phyloP scores from a whole-genome alignment of 2,329 filamentous ascomycete species.

The Hymenoscyphus salicellus region DNA sequence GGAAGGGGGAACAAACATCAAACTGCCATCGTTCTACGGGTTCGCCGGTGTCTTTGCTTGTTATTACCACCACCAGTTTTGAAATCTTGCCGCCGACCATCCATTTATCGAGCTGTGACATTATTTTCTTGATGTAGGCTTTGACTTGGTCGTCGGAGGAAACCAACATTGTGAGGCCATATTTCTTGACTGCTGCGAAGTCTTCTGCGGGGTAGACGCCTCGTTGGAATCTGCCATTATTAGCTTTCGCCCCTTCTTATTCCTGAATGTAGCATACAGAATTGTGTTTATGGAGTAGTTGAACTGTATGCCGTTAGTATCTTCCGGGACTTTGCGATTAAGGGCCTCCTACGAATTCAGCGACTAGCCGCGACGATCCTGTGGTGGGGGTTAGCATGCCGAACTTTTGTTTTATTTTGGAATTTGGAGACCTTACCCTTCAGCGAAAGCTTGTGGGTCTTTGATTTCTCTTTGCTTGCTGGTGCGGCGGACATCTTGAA shows the following conservation, averaged over 20 bases:
- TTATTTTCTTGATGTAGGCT: constrained; percentile 99
- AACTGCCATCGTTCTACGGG: constrained; percentile 98
- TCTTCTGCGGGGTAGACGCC: constrained; percentile 89
- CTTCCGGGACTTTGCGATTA: neutral
- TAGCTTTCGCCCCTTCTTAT: neutral
- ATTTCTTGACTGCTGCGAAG: constrained; percentile 97
- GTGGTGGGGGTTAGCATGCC: constrained; percentile 1
- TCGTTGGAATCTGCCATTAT: constrained; percentile 68
- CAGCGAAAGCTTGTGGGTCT: constrained; percentile 90
- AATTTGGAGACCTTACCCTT: constrained; percentile 59
- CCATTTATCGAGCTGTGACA: constrained; percentile 96
- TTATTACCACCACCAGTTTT: constrained; percentile 94
- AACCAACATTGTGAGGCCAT: constrained; percentile 82
- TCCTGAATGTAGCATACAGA: constrained; percentile 55
- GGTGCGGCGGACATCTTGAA: constrained; percentile 30
- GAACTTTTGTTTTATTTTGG: neutral
- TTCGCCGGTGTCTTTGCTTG: constrained; percentile 93
- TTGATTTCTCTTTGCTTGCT: constrained; percentile 66
- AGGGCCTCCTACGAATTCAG: constrained; percentile 76
- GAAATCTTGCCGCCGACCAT: constrained; percentile 97
- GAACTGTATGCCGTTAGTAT: constrained; percentile 55
- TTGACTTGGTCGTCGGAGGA: constrained; percentile 97
- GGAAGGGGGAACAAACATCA: constrained; percentile 56
- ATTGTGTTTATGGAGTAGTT: constrained; percentile 99
- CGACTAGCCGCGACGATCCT: constrained; percentile 80